These are phyloP conservation scores for Rhodotorula sp. DNA, from an alignment of 1,284 basidiomycete genomes.

Conservation along the genomic window DNA sequence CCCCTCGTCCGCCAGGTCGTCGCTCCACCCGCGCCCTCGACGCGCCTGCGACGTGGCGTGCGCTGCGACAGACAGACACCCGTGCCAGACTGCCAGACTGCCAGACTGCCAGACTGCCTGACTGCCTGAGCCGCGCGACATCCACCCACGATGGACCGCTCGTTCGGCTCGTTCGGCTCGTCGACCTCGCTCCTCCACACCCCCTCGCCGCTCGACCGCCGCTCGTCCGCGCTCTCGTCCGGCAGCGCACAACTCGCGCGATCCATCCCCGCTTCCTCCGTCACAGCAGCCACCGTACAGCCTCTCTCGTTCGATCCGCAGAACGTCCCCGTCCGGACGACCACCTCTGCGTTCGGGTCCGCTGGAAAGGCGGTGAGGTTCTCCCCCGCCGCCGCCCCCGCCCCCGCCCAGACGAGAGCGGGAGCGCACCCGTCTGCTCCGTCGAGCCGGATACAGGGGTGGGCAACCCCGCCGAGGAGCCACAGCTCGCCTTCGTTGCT, in stretches of 20 bases:
- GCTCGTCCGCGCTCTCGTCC: constrained; percentile 1
- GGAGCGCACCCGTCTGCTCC: constrained; percentile 13
- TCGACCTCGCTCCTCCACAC: constrained; percentile 27
- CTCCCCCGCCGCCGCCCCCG: no score
- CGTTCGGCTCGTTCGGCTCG: constrained; percentile 21
- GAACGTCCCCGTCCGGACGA: neutral
- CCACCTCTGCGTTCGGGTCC: constrained; percentile 1
- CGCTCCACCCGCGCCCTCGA: no score
- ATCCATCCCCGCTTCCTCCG: constrained; percentile 6
- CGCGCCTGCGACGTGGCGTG: neutral
- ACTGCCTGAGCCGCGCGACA: neutral
- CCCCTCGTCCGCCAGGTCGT: no score
- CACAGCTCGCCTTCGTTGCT: constrained; percentile 19
- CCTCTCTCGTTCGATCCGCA: constrained; percentile 22
- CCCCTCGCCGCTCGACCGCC: constrained; percentile 22
- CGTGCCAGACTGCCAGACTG: no score
- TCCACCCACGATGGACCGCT: constrained; percentile 20
- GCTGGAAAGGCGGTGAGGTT: constrained; percentile 27
- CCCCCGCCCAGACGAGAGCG: constrained; percentile 1
- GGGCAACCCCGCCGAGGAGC: constrained; percentile 14
- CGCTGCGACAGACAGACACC: no score
- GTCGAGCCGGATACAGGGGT: constrained; percentile 19
- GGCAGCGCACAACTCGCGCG: constrained; percentile 16
- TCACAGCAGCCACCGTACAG: constrained; percentile 3
- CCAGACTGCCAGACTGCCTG: no score